These are phyloP conservation scores for Vicia faba DNA, from an alignment of 306 rosid genomes.

Conservation along the genomic window DNA sequence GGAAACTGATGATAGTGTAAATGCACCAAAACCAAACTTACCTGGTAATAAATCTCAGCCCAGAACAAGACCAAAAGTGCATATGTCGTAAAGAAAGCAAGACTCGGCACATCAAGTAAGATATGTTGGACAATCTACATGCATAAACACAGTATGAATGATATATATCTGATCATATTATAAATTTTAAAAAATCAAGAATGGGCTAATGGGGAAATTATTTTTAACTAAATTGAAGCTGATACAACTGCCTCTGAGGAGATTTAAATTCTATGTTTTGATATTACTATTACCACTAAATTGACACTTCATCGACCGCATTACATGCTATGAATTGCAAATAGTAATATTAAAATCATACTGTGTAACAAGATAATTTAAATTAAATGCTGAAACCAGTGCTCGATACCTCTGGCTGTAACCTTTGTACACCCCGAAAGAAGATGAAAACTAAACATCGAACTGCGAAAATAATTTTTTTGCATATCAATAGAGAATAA, in stretches of 20 bases:
- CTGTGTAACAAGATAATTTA: background rate
- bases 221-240: too few species aligned
- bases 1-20: conserved; percentile 2
- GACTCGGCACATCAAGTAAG: conserved; percentile 88
- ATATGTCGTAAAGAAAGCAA: conserved; percentile 91
- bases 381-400: conserved; percentile 16
- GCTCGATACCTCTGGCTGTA: conserved; percentile 64
- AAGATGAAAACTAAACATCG: conserved; percentile 75
- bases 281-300: too few species aligned
- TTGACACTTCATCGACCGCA: too few species aligned
- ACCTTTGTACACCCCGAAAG: conserved; percentile 67
- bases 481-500: conserved; percentile 20
- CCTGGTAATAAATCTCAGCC: conserved; percentile 99
- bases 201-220: too few species aligned
- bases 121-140: conserved; percentile 73
- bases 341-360: too few species aligned
- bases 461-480: conserved; percentile 51
- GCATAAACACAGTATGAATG: conserved; percentile 19
- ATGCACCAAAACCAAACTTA: conserved; percentile 34
- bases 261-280: too few species aligned
- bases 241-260: too few species aligned
- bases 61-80: conserved; percentile 89
- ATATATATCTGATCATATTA: conserved; percentile 13
- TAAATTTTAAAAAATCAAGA: too few species aligned
- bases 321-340: too few species aligned